These are phyloP conservation scores for Vanderwaltozyma polyspora DNA, from an alignment of 805 yeast genomes.

Conservation along the genomic window DNA sequence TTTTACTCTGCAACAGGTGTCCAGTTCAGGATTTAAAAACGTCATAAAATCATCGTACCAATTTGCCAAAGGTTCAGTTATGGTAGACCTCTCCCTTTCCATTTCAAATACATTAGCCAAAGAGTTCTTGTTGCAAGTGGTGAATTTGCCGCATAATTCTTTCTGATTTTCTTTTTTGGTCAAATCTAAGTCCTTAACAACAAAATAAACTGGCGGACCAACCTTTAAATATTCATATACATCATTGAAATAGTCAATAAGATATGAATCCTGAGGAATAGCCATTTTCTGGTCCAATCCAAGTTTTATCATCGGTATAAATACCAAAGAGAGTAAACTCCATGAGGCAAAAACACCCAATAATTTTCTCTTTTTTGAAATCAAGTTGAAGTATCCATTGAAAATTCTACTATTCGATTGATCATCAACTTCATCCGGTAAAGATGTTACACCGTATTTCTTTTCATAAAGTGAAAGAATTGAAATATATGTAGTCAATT, in stretches of 20 bases:
- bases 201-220: slow-evolving; percentile 89
- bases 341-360: slow-evolving; percentile 45
- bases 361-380: slow-evolving; percentile 42
- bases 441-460: slow-evolving; percentile 1
- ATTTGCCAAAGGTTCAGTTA: slow-evolving; percentile 74
- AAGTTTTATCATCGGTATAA: slow-evolving; percentile 56
- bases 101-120: slow-evolving; percentile 73
- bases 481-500: slow-evolving; percentile 71
- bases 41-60: slow-evolving; percentile 89
- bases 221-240: slow-evolving; percentile 61
- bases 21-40: slow-evolving; percentile 79
- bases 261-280: slow-evolving; percentile 70
- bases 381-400: slow-evolving; percentile 41
- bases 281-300: slow-evolving; percentile 90
- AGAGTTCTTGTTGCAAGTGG: slow-evolving; percentile 72
- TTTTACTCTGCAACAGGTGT: slow-evolving; percentile 71
- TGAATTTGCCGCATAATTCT: slow-evolving; percentile 74
- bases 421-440: slow-evolving; percentile 7
- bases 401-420: slow-evolving; percentile 8
- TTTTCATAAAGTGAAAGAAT: slow-evolving; percentile 36
- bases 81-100: slow-evolving; percentile 62
- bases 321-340: slow-evolving; percentile 56
- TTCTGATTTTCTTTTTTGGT: slow-evolving; percentile 56
- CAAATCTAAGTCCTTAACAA: slow-evolving; percentile 57
- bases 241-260: slow-evolving; percentile 71